Conservation (phyloP, 2,329 filamentous ascomycete genomes). For the Penicillium aurantiogriseum region DNA sequence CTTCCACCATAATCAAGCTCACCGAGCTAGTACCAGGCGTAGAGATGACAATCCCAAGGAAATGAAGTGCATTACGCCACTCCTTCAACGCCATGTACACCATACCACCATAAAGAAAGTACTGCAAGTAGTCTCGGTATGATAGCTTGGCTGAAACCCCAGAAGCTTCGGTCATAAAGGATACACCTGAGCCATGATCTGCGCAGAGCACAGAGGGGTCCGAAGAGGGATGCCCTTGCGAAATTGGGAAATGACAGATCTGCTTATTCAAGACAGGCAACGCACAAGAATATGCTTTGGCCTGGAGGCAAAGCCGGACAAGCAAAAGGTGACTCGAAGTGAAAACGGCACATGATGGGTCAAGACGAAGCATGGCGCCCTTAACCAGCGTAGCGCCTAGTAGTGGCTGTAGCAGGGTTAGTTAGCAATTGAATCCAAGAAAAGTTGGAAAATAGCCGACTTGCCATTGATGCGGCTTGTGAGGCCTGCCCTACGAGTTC, state of each 20-base stretch:
- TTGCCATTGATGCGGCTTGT: conserved; percentile 37
- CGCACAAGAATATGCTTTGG: conserved; percentile 40
- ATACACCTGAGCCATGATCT: conserved; percentile 30
- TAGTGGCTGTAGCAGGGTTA: conserved; percentile 32
- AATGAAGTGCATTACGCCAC: conserved; percentile 62
- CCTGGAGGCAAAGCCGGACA: conserved; percentile 43
- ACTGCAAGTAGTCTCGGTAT: conserved; percentile 56
- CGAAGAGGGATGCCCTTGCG: conserved; percentile 24
- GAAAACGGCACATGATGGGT: conserved; percentile 43
- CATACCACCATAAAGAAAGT: conserved; percentile 64
- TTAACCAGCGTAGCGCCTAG: conserved; percentile 43
- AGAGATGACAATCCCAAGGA: conserved; percentile 64
- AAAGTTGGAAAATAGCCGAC: conserved; percentile 1
- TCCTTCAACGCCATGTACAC: conserved; percentile 60
- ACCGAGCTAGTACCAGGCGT: conserved; percentile 63
- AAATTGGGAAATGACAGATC: conserved; percentile 43
- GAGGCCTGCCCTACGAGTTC: conserved; percentile 36
- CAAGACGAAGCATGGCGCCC: conserved; percentile 46
- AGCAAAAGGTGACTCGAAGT: conserved; percentile 46
- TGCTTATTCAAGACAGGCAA: conserved; percentile 42
- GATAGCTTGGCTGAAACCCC: conserved; percentile 43
- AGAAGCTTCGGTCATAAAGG: conserved; percentile 38
- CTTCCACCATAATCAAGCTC: conserved; percentile 79
- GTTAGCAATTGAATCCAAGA: conserved; percentile 15
- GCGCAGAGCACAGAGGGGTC: conserved; percentile 31